Conservation (phyloP, 2,329 filamentous ascomycete species). For the Fusarium tupiense region DNA sequence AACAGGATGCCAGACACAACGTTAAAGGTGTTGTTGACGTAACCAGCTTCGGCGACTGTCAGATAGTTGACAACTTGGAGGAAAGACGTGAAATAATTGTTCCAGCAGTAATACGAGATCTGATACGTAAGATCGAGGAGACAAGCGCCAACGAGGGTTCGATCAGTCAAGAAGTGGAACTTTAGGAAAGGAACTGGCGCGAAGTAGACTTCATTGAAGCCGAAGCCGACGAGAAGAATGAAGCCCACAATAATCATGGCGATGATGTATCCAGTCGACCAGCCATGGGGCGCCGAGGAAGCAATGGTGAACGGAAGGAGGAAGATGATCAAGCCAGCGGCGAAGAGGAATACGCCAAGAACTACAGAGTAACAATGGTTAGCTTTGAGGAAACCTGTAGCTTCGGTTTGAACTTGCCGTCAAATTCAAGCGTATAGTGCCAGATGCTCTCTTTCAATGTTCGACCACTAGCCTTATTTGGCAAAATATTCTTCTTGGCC, state of each 20-base stretch:
- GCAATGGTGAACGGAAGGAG: conserved; percentile 72
- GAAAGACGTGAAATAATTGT: conserved; percentile 65
- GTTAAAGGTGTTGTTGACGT: conserved; percentile 59
- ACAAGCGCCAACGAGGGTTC: conserved; percentile 63
- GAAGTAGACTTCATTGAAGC: conserved; percentile 64
- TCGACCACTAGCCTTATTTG: conserved; percentile 52
- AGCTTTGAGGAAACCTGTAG: accelerated
- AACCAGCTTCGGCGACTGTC: conserved; percentile 54
- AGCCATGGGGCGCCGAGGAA: conserved; percentile 56
- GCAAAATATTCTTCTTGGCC: conserved; percentile 59
- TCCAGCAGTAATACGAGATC: conserved; percentile 62
- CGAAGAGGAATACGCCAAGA: conserved; percentile 66
- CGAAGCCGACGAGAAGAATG: conserved; percentile 63
- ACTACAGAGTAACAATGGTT: conserved; percentile 35
- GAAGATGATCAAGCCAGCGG: conserved; percentile 66
- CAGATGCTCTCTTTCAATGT: conserved; percentile 57
- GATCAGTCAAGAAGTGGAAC: conserved; percentile 59
- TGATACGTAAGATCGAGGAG: conserved; percentile 56
- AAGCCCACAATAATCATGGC: conserved; percentile 70
- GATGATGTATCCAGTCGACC: conserved; percentile 64
- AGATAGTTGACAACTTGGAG: conserved; percentile 61
- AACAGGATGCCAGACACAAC: conserved; percentile 61
- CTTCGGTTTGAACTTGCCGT: conserved; percentile 47
- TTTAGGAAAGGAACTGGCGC: conserved; percentile 67
- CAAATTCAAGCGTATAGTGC: conserved; percentile 67